A percentile compares a stretch with the other conserved stretches of the same genome.
phyloP scores from a whole-genome alignment of 1,284 basidiomycete genomes.

The Athelia sp. region DNA sequence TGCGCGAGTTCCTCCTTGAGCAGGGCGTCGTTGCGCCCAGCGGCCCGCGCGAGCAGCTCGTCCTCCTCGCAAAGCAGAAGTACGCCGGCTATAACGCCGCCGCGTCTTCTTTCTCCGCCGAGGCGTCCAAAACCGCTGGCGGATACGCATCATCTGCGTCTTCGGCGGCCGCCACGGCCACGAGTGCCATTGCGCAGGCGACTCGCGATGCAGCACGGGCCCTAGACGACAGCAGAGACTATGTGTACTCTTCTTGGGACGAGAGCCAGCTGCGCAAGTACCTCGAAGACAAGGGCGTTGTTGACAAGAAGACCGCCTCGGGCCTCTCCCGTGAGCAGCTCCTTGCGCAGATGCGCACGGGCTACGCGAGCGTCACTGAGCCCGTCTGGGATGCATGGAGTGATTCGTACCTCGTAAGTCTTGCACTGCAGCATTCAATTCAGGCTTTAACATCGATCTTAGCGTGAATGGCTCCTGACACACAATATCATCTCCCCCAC shows the following conservation, averaged over 20 bases:
- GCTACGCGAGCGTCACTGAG: slow-evolving; percentile 58
- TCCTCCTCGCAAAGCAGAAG: slow-evolving; percentile 71
- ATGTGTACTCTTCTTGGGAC: slow-evolving; percentile 85
- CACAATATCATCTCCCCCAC: slow-evolving; percentile 67
- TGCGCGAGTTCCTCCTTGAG: slow-evolving; percentile 82
- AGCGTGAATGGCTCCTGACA: slow-evolving; percentile 79
- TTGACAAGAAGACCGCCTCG: slow-evolving; percentile 61
- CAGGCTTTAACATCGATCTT: slow-evolving; percentile 4
- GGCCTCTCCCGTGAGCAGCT: slow-evolving; percentile 58
- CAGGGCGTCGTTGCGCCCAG: slow-evolving; percentile 81
- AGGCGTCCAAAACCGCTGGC: slow-evolving; percentile 54
- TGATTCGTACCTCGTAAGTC: slow-evolving; percentile 73
- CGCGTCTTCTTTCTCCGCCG: slow-evolving; percentile 44
- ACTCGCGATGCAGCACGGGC: slow-evolving; percentile 51
- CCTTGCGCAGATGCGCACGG: slow-evolving; percentile 59
- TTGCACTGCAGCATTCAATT: neutral
- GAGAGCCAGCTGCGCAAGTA: slow-evolving; percentile 68
- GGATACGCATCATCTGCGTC: slow-evolving; percentile 43
- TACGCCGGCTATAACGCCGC: slow-evolving; percentile 55
- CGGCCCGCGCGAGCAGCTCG: slow-evolving; percentile 75
- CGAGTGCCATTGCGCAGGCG: slow-evolving; percentile 38
- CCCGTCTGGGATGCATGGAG: slow-evolving; percentile 84
- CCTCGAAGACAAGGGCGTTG: slow-evolving; percentile 69
- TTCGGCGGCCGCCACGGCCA: slow-evolving; percentile 33
- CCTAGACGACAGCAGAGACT: slow-evolving; percentile 78